phyloP scores from a whole-genome alignment of 1,139 yeast genomes.

The Debaryomycetaceae sp. region DNA sequence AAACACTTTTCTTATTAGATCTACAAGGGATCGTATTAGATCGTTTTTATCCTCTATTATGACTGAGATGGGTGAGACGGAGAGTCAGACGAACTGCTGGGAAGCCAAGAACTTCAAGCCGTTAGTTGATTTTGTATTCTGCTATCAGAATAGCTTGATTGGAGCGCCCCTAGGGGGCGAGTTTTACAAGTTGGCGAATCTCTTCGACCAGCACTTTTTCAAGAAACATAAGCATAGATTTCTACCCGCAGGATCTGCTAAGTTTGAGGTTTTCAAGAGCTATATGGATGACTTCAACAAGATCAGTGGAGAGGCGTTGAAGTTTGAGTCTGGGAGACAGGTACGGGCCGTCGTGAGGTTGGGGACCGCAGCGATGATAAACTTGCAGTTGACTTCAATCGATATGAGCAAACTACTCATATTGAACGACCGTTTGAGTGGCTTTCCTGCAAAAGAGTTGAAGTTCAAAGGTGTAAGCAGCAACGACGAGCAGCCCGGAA shows the following conservation, averaged over 20 bases:
- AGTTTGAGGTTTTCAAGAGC: neutral
- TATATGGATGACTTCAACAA: constrained; percentile 19
- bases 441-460: constrained; percentile 4
- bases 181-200: constrained; percentile 13
- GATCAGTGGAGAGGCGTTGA: constrained; percentile 21
- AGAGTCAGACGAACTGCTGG: neutral
- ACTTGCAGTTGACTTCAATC: constrained; percentile 12
- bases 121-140: constrained; percentile 14
- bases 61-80: neutral
- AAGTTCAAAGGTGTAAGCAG: constrained; percentile 1
- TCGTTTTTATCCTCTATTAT: no score
- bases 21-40: neutral
- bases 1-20: neutral
- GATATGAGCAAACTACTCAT: constrained; percentile 15
- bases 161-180: constrained; percentile 17
- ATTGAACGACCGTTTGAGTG: constrained; percentile 14
- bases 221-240: neutral
- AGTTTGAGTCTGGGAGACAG: constrained; percentile 3
- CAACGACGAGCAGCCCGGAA: constrained; percentile 3
- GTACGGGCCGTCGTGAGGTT: neutral
- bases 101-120: constrained; percentile 10
- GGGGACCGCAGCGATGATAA: constrained; percentile 1
- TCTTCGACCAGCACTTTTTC: constrained; percentile 7
- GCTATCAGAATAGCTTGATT: constrained; percentile 10
- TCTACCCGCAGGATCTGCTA: neutral